A percentile compares a stretch with the other conserved stretches of the same genome.
Conservation (phyloP, 176 grass and related monocot species). For the Eragrostis nindensis region DNA sequence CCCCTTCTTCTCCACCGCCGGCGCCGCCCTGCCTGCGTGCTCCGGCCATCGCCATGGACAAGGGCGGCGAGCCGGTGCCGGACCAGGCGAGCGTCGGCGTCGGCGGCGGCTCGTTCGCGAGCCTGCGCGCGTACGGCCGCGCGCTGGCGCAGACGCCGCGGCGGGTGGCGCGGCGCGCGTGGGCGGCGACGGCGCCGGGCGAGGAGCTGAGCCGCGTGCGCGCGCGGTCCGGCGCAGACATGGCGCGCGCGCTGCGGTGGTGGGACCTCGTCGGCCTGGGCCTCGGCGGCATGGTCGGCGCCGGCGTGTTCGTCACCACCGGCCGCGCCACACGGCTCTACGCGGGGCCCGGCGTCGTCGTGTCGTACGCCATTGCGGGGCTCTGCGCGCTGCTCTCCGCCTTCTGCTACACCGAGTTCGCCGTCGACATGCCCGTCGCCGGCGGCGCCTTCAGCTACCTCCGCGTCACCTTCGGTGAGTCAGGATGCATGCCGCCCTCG, state of each 20-base stretch:
- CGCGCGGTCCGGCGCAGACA: not conserved
- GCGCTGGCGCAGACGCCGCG: not conserved
- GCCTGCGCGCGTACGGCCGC: not conserved
- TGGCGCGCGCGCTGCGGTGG: not conserved
- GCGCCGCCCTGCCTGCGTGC: not conserved
- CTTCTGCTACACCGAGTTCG: slow-evolving; percentile 98
- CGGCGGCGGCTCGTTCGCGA: not conserved
- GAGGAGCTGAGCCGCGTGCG: not conserved
- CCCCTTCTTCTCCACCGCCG: not conserved
- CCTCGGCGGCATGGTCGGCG: slow-evolving; percentile 66
- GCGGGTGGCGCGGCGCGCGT: not conserved
- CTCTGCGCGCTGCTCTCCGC: slow-evolving; percentile 91
- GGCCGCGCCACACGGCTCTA: slow-evolving; percentile 38
- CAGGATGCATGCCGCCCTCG: no score
- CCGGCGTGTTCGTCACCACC: slow-evolving; percentile 65
- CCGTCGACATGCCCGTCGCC: slow-evolving; percentile 87
- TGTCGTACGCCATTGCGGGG: slow-evolving; percentile 90
- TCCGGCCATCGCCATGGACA: not conserved
- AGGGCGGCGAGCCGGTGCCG: not conserved
- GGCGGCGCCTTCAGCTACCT: slow-evolving; percentile 73
- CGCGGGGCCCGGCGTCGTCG: slow-evolving; percentile 44
- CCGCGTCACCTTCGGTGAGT: slow-evolving; percentile 94
- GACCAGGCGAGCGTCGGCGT: not conserved
- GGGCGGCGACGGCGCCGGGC: not conserved
- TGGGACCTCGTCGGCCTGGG: slow-evolving; percentile 53